phyloP scores from a whole-genome alignment of 148 eudicot species.

The Spergularia marina region DNA sequence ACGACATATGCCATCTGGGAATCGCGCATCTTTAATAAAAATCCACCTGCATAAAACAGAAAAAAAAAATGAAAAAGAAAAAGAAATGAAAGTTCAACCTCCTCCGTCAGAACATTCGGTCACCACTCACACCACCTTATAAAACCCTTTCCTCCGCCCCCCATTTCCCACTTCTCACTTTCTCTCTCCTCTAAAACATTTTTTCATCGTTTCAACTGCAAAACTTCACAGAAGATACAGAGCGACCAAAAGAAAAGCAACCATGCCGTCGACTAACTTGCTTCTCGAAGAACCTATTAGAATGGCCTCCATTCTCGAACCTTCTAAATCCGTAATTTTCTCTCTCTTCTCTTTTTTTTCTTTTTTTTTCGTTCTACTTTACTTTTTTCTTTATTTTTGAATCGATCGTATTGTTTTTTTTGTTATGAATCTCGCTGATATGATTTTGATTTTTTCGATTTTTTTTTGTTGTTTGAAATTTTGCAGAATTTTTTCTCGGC shows the following conservation, averaged over 20 bases:
- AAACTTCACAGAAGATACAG: background rate
- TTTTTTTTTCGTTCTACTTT: background rate
- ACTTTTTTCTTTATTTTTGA: background rate
- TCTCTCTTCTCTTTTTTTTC: background rate
- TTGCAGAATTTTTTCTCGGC: constrained; percentile 77
- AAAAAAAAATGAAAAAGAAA: no score
- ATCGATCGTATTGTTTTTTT: background rate
- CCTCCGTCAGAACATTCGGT: background rate
- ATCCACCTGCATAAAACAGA: no score
- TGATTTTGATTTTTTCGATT: constrained; percentile 13
- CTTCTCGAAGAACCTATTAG: constrained; percentile 95
- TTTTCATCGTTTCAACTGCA: background rate
- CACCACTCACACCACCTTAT: background rate
- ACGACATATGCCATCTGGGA: no score
- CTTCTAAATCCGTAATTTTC: constrained; percentile 67
- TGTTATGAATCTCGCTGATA: background rate
- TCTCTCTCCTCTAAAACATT: background rate
- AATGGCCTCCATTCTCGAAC: constrained; percentile 96
- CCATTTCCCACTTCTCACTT: background rate
- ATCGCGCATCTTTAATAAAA: no score
- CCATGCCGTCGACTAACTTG: constrained; percentile 79
- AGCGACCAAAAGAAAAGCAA: background rate
- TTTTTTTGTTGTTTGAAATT: no score
- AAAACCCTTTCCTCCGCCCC: background rate
- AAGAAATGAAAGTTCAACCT: no score